These are phyloP conservation scores for Miscanthus sacchariflorus DNA, from an alignment of 202 grass and related monocot genomes.

Conservation along the genomic window DNA sequence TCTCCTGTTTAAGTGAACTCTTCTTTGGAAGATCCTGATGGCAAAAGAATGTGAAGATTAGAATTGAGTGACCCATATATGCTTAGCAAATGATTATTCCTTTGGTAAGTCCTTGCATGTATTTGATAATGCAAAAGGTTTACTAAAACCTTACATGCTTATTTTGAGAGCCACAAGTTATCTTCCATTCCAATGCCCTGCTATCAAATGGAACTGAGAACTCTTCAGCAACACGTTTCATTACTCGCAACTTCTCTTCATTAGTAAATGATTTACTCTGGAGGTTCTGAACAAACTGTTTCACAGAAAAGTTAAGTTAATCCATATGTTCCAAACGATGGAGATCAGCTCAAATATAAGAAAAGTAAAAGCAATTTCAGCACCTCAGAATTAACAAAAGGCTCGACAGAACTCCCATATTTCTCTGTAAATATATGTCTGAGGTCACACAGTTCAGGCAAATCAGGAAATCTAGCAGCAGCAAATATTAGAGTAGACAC, in stretches of 20 bases:
- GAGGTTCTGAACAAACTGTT: conserved; percentile 88
- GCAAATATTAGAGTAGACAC: conserved; percentile 94
- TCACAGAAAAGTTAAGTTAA: conserved; percentile 33
- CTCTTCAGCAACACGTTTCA: conserved; percentile 85
- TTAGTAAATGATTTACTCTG: conserved; percentile 81
- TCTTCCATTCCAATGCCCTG: conserved; percentile 54
- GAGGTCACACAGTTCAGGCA: conserved; percentile 91
- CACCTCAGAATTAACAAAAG: conserved; percentile 90
- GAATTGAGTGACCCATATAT: conserved; percentile 24
- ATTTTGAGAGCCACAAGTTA: conserved; percentile 56
- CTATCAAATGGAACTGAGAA: conserved; percentile 68
- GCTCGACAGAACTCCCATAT: conserved; percentile 70
- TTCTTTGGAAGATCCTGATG: conserved; percentile 58
- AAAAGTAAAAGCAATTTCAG: conserved; percentile 18
- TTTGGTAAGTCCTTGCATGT: background rate
- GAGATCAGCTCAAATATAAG: conserved; percentile 37
- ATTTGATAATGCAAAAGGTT: conserved; percentile 30
- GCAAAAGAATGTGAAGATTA: conserved; percentile 24
- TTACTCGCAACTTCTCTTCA: conserved; percentile 80
- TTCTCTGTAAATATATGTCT: conserved; percentile 76
- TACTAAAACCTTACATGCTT: conserved; percentile 56
- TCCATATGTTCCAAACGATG: conserved; percentile 31
- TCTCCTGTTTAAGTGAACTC: conserved; percentile 44
- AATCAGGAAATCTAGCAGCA: conserved; percentile 90
- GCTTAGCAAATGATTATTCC: conserved; percentile 14